Evolutionary conservation across 2,329 filamentous ascomycete genomes (phyloP).

Genomic region (Penicillium italicum): DNA sequence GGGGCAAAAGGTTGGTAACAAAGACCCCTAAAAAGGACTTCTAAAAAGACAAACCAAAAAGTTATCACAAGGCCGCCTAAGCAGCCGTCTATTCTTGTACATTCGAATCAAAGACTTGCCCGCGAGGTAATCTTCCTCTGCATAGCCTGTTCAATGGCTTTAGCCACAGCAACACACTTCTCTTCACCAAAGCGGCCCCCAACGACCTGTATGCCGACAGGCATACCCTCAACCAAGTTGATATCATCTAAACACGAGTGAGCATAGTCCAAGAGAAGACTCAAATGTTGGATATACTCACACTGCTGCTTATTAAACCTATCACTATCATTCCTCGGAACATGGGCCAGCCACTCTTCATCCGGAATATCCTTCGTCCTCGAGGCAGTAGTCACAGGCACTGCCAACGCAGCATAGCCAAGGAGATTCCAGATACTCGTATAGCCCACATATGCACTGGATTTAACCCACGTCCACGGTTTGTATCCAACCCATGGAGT

Average conservation of each 20-base stretch:
- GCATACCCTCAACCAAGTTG: conserved; percentile 33
- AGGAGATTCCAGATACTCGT: conserved; percentile 37
- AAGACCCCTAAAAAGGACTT: too few species aligned
- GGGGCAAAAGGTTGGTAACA: too few species aligned
- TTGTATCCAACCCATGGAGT: conserved; percentile 34
- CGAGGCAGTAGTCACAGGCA: conserved; percentile 31
- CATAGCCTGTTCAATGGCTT: conserved; percentile 30
- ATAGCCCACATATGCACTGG: conserved; percentile 36
- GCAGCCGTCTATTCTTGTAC: too few species aligned
- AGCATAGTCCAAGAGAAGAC: neutral
- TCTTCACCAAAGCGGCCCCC: conserved; percentile 35
- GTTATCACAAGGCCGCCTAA: too few species aligned
- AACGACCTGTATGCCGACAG: conserved; percentile 35
- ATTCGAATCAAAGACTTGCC: conserved; percentile 7
- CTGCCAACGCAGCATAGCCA: conserved; percentile 31
- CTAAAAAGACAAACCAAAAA: too few species aligned
- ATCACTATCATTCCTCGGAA: conserved; percentile 32
- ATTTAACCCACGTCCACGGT: conserved; percentile 34
- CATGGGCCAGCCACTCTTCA: conserved; percentile 31
- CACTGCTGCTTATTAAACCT: conserved; percentile 35
- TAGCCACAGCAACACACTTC: conserved; percentile 32
- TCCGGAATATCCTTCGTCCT: conserved; percentile 29
- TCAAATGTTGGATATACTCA: conserved; percentile 8
- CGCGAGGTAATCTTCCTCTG: conserved; percentile 4
- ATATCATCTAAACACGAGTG: conserved; percentile 27